Evolutionary conservation across 2,329 filamentous ascomycete species (phyloP).

Genomic region (Phialophora verrucosa): DNA sequence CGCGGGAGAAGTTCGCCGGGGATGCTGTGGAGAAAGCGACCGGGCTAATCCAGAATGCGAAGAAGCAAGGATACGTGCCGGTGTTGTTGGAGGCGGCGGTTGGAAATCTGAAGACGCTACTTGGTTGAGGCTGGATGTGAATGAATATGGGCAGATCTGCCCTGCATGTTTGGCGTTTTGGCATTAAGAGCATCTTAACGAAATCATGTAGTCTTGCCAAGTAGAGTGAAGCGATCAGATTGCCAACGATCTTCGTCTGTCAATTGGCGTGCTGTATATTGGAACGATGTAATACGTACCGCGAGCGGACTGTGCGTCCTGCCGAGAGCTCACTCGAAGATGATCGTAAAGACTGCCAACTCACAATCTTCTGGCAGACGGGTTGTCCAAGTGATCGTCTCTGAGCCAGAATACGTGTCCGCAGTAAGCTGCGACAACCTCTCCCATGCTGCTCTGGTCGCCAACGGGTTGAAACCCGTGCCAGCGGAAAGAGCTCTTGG

Average conservation of each 20-base stretch:
- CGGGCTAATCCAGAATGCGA: constrained; percentile 28
- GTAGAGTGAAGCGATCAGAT: not conserved
- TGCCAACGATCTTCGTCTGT: not conserved
- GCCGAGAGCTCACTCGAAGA: not conserved
- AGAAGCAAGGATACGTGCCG: constrained; percentile 31
- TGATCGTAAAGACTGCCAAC: not conserved
- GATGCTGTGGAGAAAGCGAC: constrained; percentile 28
- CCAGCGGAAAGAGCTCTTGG: too few relatives aligned
- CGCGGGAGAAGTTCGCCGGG: constrained; percentile 28
- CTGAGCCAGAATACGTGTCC: not conserved
- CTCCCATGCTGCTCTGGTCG: not conserved
- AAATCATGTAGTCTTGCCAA: not conserved
- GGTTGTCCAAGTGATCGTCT: not conserved
- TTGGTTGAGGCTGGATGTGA: not conserved
- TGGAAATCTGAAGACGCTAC: constrained; percentile 16
- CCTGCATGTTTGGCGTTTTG: not conserved
- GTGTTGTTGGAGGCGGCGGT: constrained; percentile 32
- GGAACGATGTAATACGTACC: not conserved
- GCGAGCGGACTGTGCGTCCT: not conserved
- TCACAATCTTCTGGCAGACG: not conserved
- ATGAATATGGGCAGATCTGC: not conserved
- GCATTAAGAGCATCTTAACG: not conserved
- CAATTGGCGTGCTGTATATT: not conserved
- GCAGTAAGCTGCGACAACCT: not conserved
- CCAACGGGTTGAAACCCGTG: not conserved